Base-by-base conservation (phyloP, 257 asterid genomes). In the Phtheirospermum japonicum region DNA sequence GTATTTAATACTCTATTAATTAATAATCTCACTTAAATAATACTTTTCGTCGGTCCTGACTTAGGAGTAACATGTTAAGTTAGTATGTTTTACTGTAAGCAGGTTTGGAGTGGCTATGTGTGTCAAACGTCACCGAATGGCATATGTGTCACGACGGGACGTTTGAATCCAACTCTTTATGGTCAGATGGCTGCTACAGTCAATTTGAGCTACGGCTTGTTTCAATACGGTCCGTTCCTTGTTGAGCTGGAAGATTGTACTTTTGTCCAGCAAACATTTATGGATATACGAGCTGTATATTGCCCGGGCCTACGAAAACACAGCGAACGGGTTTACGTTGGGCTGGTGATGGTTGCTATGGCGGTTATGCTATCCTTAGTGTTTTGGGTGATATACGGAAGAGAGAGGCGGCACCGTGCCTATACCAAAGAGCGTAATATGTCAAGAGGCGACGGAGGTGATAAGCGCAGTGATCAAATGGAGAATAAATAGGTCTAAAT, bases 331-430 rank as follows among this genome's bases (percentile, higher is more conserved):
- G 83, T 86, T 6, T 91, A 86, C 46, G 56, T 73, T 1, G 98
- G 97, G 57, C 82, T 88, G 61, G 72, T 82, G 53, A 77, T 88
- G 86, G 89, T 86, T 57, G 85, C 85, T 0, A 62, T 72, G 28
- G 92, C 96, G 18, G 92, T 86, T 6, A 64, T 88, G 95, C 64
- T 84, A 37, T 91, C 96, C 34, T 70, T 91, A 6, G 65, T 81
- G 46, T 84, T 91, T 48, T 91, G 98, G 98, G 93, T 86, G 18
- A 73, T 88, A 39, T 88, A 84, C 16, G 98, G 86, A 37, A 80
- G 96, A 63, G 98, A 88, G 78, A 83, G 96, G 68, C 76, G 81
- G 18, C 96, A 87, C 76, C 87, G 93, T 1, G 85, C 77, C 50
- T 90, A 80, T 52, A 77, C 82, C 5, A 85, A 90, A 73, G 81